Base-by-base conservation (phyloP, 1,284 basidiomycete species). In the Rhodotorula sp. region DNA sequence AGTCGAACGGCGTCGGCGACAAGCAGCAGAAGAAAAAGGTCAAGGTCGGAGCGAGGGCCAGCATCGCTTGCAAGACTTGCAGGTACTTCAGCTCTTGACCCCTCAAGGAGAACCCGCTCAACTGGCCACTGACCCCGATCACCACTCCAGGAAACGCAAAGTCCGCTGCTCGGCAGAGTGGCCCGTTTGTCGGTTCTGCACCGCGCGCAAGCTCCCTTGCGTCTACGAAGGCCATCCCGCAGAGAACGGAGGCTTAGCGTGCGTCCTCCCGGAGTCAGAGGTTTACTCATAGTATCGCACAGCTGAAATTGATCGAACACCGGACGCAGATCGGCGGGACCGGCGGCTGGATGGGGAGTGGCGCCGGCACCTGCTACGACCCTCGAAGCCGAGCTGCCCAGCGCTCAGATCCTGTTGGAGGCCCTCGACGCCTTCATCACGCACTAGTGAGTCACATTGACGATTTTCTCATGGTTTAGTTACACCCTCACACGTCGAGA, bases 121-220 rank as follows among this genome's bases (percentile, higher is more conserved):
- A 15, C 7, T 5, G 21, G 23, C 14, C 14, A 15, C 14, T n/a
- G 20, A n/a, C 12, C 52, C 29, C 26, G 18, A 56, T 23, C 14
- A 5, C 15, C 15, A 52, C 16, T 4, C 23, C 18, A 78, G 76
- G 64, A 76, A 77, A 23, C 70, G 76, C 48, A 78, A 78, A 52
- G 71, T 77, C 21, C 66, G 76, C 18, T 78, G 76, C 48, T 71
- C 69, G 12, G 76, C 68, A 18, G 71, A 72, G n/a, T 78, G 73
- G 73, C 76, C 76, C 14, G 63, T 64, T 0, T 78, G 76, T 62
- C 51, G 39, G 23, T 78, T 77, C 60, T 78, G 76, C 62, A 16
- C 49, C 16, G 43, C 43, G 2, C 59, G 69, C n/a, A 72, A 69
- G 46, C 51, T 78, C 7, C 15, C 47, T 7, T 78, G 76, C 43